Evolutionary conservation across 495 filamentous ascomycete species (phyloP), one percentile per base, ranked within the genome.

Genomic region (Talaromyces stipitatus): DNA sequence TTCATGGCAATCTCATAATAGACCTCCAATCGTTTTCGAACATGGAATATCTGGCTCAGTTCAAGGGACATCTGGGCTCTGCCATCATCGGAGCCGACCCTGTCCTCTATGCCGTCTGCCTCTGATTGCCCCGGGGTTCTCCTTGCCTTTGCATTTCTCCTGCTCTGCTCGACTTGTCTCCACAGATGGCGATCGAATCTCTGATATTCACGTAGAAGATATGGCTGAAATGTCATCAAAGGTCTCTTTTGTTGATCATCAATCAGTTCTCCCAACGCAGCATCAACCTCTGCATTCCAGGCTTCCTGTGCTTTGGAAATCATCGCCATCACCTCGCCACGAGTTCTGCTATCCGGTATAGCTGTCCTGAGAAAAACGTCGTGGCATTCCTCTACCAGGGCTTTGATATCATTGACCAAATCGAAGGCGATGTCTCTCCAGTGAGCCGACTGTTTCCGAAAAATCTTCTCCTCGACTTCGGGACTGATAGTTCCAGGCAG

Each of bases 41-140:
- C 48, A 6, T 51, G 48, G 12, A 51, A 51, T 51, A 51, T 51
- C 48, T 51, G 48, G 14, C n/a, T 51, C 27, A 51, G 12, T 51
- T 51, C 48, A 2, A 51, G 27, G 27, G 48, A 30, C 20, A 51
- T 24, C 10, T 24, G 27, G 0, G n/a, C 48, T 16, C 3, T 20
- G 27, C 27, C 30, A 18, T 51, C 48, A 0, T 30, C 24, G 14
- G 30, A 16, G 26, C 48, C 14, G 20, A 18, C 23, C 16, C 9
- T 30, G 14, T 51, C 48, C 10, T 48, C 14, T 5, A 8, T 26
- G 2, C 20, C 48, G 2, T 30, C 8, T 30, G 24, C 8, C n/a
- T 20, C 6, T 11, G n/a, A 20, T 41, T 7, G n/a, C 43, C 22
- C 43, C 22, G 43, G 12, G 11, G 16, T 18, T 4, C 14, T 26